A percentile compares a stretch with the other conserved stretches of the same genome.
These are phyloP conservation scores for Pseudognaphalium luteoalbum DNA, from an alignment of 129 eudicot species.

Conservation along the genomic window DNA sequence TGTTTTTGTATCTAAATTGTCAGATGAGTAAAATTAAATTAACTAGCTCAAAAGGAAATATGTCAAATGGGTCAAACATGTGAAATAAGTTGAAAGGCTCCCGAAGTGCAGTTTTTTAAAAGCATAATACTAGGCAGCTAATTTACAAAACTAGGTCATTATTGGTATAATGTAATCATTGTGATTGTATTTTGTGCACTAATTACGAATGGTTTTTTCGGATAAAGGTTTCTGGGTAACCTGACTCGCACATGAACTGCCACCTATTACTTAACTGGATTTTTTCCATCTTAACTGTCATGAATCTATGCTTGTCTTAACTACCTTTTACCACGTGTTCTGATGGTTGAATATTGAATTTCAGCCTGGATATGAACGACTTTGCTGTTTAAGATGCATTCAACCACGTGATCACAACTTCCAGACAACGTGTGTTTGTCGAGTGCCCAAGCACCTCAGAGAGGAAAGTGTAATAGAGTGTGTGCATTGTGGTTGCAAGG, in stretches of 20 bases:
- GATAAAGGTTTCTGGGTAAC: neutral
- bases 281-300: neutral
- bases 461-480: slow-evolving; percentile 82
- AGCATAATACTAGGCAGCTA: neutral
- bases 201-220: neutral
- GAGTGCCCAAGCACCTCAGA: slow-evolving; percentile 77
- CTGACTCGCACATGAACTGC: neutral
- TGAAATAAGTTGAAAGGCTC: neutral
- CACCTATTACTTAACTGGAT: neutral
- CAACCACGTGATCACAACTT: slow-evolving; percentile 89
- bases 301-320: neutral
- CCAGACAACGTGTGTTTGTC: slow-evolving; percentile 72
- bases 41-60: neutral
- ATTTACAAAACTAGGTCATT: neutral
- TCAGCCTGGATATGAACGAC: slow-evolving; percentile 84
- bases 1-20: neutral
- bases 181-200: neutral
- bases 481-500: slow-evolving; percentile 81
- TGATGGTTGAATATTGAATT: slow-evolving; percentile 25
- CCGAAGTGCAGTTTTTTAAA: neutral
- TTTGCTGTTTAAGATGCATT: slow-evolving; percentile 78
- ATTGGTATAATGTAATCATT: neutral
- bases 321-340: slow-evolving; percentile 10
- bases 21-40: neutral
- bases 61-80: neutral